Evolutionary conservation across 2,329 filamentous ascomycete genomes (phyloP), one percentile per base, ranked within the genome.

Genomic region (Elsinoe perseae): DNA sequence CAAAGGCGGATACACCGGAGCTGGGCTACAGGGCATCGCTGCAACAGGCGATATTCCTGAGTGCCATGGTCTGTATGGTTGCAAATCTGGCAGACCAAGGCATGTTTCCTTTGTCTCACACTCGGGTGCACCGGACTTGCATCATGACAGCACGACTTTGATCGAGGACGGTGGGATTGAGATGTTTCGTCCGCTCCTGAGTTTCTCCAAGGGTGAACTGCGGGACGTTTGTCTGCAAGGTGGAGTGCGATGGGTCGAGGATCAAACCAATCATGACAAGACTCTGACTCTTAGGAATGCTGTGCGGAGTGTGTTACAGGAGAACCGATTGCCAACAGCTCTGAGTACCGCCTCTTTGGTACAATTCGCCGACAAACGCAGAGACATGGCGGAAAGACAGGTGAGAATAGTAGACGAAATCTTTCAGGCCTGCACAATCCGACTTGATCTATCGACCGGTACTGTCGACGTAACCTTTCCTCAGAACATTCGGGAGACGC

Each of bases 251-350:
- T 97, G 89, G 86, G 87, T 89, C 60, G 88, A 93, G 67, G 93
- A 98, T 67, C 73, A 76, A 40, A 96, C 91, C 1, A 98, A 98
- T 65, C 70, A 76, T 14, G 86, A 96, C 64, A 78, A 76, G 7
- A 89, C 84, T 0, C 72, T 95, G 58, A 95, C 93, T 0, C 72
- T 78, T 43, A 81, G 93, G 34, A 98, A 98, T 65, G 84, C 92
- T 0, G 76, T 96, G 34, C 82, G 92, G 28, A 74, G 86, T 67
- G 68, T 95, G 42, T 76, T 81, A 18, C 72, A 75, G 23, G 70
- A 78, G 3, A 71, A 84, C 57, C 65, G 69, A 2, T 72, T 97
- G 3, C 92, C 93, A 0, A 68, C 68, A 8, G 89, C 90, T 0
- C 72, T 97, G 2, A 81, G 81, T 59, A 82, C 83, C 56, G 73